These are phyloP conservation scores for Chaetothyriales sp. DNA, from an alignment of 2,329 filamentous ascomycete genomes.

Conservation along the genomic window DNA sequence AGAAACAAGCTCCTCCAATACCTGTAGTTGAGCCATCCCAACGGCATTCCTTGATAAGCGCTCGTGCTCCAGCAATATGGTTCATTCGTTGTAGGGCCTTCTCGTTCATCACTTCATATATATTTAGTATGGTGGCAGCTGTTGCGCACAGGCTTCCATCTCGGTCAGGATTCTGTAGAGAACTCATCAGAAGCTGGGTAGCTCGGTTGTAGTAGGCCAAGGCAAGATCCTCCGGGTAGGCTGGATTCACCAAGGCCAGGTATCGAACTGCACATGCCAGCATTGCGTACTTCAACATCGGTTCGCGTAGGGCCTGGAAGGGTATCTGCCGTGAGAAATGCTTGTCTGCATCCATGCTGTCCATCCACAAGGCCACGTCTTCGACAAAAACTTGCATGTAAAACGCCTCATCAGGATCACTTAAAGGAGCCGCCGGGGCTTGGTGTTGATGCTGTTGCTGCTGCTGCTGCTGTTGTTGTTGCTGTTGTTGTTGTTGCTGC, in stretches of 20 bases:
- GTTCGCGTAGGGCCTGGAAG: conserved; percentile 63
- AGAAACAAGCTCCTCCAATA: conserved; percentile 78
- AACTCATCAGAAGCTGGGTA: conserved; percentile 59
- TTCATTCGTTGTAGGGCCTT: conserved; percentile 67
- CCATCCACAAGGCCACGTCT: conserved; percentile 87
- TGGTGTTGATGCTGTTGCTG: conserved; percentile 15
- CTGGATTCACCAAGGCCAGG: conserved; percentile 53
- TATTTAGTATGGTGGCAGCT: conserved; percentile 74
- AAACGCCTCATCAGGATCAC: conserved; percentile 60
- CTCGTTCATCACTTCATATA: conserved; percentile 87
- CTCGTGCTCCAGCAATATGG: conserved; percentile 71
- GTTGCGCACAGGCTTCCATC: conserved; percentile 74
- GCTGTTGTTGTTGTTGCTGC: not conserved
- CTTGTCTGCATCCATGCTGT: conserved; percentile 69
- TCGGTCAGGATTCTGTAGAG: conserved; percentile 68
- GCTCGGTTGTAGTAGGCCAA: conserved; percentile 74
- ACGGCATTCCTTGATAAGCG: conserved; percentile 73
- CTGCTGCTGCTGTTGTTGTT: not conserved
- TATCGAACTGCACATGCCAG: conserved; percentile 79
- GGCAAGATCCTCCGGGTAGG: conserved; percentile 62
- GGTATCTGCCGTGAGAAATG: conserved; percentile 78
- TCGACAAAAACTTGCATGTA: conserved; percentile 88
- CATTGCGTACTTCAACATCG: conserved; percentile 79
- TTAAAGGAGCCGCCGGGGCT: conserved; percentile 44
- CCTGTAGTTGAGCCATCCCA: conserved; percentile 71